Percentiles rank a stretch among this genome's conserved stretches.
These are phyloP conservation scores for Termitomyces bulborhizus DNA, from an alignment of 768 basidiomycete species.

Conservation along the genomic window DNA sequence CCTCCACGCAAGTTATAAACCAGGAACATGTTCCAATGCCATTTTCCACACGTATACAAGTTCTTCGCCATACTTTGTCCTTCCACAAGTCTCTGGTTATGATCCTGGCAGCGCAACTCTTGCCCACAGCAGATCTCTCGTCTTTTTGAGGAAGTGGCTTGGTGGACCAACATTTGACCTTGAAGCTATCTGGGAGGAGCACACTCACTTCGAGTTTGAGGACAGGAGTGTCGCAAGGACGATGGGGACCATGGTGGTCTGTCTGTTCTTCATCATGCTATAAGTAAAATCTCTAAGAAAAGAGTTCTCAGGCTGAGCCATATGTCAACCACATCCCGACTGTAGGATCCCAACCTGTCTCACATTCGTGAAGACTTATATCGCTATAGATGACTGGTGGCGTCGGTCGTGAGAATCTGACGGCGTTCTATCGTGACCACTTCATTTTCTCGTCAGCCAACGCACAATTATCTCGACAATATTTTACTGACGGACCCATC, in stretches of 20 bases:
- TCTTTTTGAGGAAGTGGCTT: slow-evolving; percentile 37
- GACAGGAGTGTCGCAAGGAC: slow-evolving; percentile 43
- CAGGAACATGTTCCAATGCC: slow-evolving; percentile 16
- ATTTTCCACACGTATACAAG: slow-evolving; percentile 19
- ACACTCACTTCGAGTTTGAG: slow-evolving; percentile 49
- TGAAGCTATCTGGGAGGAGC: slow-evolving; percentile 58
- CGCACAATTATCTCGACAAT: not conserved
- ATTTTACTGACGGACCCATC: not conserved
- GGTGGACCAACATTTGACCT: slow-evolving; percentile 50
- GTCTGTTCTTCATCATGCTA: slow-evolving; percentile 11
- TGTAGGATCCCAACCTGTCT: slow-evolving; percentile 18
- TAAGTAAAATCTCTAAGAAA: not conserved
- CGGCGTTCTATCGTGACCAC: slow-evolving; percentile 50
- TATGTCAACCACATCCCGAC: slow-evolving; percentile 59
- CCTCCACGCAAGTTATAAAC: slow-evolving; percentile 20
- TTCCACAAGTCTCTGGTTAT: slow-evolving; percentile 35
- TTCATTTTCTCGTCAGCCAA: slow-evolving; percentile 43
- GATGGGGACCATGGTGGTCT: slow-evolving; percentile 52
- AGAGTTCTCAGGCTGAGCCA: slow-evolving; percentile 36
- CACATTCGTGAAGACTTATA: not conserved
- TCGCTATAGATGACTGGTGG: slow-evolving; percentile 47
- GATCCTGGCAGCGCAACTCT: slow-evolving; percentile 34
- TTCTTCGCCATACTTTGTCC: slow-evolving; percentile 33
- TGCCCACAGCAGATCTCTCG: slow-evolving; percentile 40
- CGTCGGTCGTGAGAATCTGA: slow-evolving; percentile 41